Evolutionary conservation across 2,329 filamentous ascomycete species (phyloP).

Genomic region (Colletotrichum sp.): DNA sequence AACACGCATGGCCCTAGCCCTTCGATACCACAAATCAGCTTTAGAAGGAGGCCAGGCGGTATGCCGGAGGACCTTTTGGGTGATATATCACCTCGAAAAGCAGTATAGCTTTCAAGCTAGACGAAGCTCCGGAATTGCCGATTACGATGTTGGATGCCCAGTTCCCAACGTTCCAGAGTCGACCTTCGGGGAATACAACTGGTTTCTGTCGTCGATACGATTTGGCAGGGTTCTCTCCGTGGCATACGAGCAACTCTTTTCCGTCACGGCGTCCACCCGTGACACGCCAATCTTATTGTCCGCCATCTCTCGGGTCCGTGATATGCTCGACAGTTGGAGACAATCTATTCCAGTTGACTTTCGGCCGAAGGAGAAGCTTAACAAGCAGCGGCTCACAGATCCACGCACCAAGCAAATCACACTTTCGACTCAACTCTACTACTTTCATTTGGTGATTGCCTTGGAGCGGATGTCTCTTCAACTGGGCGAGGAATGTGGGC

Average conservation of each 20-base stretch:
- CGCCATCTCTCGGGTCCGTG: not conserved
- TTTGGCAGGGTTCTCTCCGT: not conserved
- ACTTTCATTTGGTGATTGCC: not conserved
- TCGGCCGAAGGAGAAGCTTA: not conserved
- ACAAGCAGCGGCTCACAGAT: not conserved
- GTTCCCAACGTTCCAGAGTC: not conserved
- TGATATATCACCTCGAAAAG: not conserved
- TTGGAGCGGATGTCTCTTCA: not conserved
- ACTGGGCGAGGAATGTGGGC: not conserved
- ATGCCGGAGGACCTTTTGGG: not conserved
- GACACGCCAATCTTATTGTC: not conserved
- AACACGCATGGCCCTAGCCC: not conserved
- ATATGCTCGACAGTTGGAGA: not conserved
- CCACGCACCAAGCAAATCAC: not conserved
- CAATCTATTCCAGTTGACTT: not conserved
- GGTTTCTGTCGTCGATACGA: not conserved
- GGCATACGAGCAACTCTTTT: not conserved
- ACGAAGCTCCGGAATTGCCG: not conserved
- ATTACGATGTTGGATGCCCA: not conserved
- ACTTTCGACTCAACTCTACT: not conserved
- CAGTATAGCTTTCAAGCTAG: not conserved
- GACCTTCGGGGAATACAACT: not conserved
- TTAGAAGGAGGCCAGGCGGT: not conserved
- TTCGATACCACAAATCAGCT: not conserved
- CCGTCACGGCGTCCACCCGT: not conserved